Conservation (phyloP, 257 asterid genomes). For the Nemophila menziesii region DNA sequence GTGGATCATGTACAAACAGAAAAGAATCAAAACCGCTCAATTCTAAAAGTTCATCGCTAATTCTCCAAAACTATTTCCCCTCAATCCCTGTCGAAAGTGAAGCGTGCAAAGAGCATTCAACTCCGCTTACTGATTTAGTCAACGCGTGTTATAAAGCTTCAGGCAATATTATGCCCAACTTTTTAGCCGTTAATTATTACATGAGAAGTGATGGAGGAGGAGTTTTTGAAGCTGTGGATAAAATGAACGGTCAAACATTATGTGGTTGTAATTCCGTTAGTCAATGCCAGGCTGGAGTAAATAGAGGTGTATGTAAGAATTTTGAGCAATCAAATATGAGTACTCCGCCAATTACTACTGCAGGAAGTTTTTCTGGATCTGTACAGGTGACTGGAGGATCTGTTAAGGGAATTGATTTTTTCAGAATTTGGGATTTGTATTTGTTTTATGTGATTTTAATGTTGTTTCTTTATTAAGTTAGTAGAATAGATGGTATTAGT, state of each 20-base stretch:
- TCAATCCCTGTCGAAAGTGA: constrained; percentile 80
- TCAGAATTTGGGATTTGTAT: constrained; percentile 17
- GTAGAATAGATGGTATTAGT: background rate
- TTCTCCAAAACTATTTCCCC: constrained; percentile 80
- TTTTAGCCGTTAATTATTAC: constrained; percentile 88
- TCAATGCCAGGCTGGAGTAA: constrained; percentile 87
- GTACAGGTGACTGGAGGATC: constrained; percentile 77
- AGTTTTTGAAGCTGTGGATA: constrained; percentile 66
- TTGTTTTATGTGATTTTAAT: constrained; percentile 17
- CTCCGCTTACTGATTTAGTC: constrained; percentile 52
- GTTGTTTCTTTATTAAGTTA: constrained; percentile 19
- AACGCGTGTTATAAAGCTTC: constrained; percentile 76
- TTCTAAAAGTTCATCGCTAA: constrained; percentile 63
- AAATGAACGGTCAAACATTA: constrained; percentile 77
- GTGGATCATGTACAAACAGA: constrained; percentile 72
- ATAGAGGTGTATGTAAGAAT: constrained; percentile 69
- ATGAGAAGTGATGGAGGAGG: constrained; percentile 99
- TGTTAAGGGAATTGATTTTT: constrained; percentile 32
- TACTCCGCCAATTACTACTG: constrained; percentile 29
- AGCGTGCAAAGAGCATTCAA: constrained; percentile 89
- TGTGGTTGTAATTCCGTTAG: constrained; percentile 73
- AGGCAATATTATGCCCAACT: constrained; percentile 75
- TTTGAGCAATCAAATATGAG: constrained; percentile 33
- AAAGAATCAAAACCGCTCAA: constrained; percentile 84
- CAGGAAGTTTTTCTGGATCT: constrained; percentile 92